phyloP scores from a whole-genome alignment of 345 rosid genomes.

The Kandelia obovata region DNA sequence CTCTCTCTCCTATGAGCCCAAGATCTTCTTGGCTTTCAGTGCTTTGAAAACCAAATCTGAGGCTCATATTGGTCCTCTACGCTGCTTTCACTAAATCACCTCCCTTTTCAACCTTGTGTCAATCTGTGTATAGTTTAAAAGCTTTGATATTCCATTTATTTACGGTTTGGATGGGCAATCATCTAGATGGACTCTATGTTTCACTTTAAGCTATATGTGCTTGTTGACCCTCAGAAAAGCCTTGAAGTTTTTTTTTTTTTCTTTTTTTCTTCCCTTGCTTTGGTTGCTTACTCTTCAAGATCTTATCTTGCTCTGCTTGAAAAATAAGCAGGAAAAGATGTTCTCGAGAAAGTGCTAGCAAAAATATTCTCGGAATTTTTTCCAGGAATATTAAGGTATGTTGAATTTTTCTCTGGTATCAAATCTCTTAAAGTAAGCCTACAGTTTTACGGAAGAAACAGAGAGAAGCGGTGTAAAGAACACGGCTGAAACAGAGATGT shows the following conservation, averaged over 20 bases:
- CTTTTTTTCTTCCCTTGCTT: no score
- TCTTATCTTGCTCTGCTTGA: slow-evolving; percentile 73
- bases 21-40: slow-evolving; percentile 45
- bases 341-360: slow-evolving; percentile 35
- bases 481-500: slow-evolving; percentile 3
- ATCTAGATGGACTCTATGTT: background rate
- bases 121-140: background rate
- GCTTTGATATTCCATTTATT: slow-evolving; percentile 8
- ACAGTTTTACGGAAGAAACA: background rate
- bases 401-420: slow-evolving; percentile 26
- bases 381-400: slow-evolving; percentile 7
- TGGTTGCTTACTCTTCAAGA: slow-evolving; percentile 65
- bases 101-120: slow-evolving; percentile 1
- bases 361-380: slow-evolving; percentile 35
- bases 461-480: background rate
- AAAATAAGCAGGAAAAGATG: slow-evolving; percentile 46
- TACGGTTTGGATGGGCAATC: background rate
- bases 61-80: slow-evolving; percentile 5
- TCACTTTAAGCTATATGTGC: slow-evolving; percentile 1
- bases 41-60: slow-evolving; percentile 28
- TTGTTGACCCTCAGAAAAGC: slow-evolving; percentile 2
- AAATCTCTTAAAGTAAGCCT: slow-evolving; percentile 17
- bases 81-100: background rate
- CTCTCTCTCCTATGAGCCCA: background rate
- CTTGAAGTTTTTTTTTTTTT: slow-evolving; percentile 15